Conservation (phyloP, 2,329 filamentous ascomycete genomes). For the Curvularia lunata region DNA sequence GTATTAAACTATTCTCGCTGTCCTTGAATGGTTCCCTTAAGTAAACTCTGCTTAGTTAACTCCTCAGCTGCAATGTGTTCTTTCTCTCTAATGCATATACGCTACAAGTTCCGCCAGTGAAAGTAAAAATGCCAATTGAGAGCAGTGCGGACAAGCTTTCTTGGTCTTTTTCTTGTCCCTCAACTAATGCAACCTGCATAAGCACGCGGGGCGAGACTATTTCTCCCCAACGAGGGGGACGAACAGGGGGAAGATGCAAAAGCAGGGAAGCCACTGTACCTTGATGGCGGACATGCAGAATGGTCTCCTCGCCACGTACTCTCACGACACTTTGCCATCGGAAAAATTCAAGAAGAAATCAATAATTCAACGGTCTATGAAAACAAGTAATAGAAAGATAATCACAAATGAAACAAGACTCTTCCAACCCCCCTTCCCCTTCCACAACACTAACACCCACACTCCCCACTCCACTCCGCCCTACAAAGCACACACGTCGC, state of each 20-base stretch:
- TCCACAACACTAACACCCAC: background rate
- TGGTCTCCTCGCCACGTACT: background rate
- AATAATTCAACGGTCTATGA: no score
- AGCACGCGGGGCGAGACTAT: background rate
- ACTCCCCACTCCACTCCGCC: background rate
- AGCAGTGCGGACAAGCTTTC: constrained; percentile 2
- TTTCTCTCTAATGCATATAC: background rate
- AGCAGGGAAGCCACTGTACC: background rate
- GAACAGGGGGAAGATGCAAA: background rate
- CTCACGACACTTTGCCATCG: background rate
- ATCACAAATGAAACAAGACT: background rate
- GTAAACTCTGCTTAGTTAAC: background rate
- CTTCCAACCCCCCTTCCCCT: background rate
- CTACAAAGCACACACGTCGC: background rate
- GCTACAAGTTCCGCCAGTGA: background rate
- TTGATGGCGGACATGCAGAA: background rate
- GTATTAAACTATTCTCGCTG: no score
- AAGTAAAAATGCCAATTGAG: background rate
- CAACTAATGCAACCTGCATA: background rate
- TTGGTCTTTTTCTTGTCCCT: background rate
- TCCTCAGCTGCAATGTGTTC: background rate
- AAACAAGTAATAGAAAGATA: no score
- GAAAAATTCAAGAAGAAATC: background rate
- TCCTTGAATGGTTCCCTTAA: background rate
- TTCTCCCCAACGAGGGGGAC: background rate